Evolutionary conservation across 1,284 basidiomycete genomes (phyloP), one percentile per base, ranked within the genome.

Genomic region (Sporisorium scitamineum): DNA sequence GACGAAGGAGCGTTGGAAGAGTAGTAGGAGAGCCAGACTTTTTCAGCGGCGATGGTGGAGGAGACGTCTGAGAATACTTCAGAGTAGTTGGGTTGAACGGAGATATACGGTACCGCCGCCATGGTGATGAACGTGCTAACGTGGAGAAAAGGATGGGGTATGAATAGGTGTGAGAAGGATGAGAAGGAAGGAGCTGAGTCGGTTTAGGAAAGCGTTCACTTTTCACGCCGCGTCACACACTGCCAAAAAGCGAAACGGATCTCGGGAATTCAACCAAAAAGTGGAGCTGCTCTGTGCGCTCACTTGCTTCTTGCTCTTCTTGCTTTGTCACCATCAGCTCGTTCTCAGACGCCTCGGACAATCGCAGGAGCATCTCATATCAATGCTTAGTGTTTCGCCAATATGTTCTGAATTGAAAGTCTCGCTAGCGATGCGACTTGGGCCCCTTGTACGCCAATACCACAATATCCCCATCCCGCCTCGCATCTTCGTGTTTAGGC

Each of bases 401-500:
- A 9, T 34, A 18, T 16, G 37, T 18, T 20, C 14, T 2, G 6
- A 3, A 42, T 42, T 42, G 39, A 18, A 9, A 2, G 1, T 42
- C 20, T n/a, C 13, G 11, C 29, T 39, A 54, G 41, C 51, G 50
- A 8, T 57, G 47, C 7, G 48, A 45, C 37, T 65, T 62, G 1
- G 72, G 72, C 26, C 61, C 60, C 50, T 78, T 76, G 74, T 81
- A 84, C 26, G 72, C 87, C 90, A 91, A 91, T 24, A 95, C 90
- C 44, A 89, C 87, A 29, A 97, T 90, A 1, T 91, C 92, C 6
- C 94, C 95, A 20, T 71, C 61, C 68, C 89, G 90, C 68, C 95
- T 88, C 53, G 84, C 70, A 73, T 97, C 95, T 59, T 93, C 94
- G 85, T 97, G 95, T 88, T 91, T 93, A 9, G 80, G 41, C 22